Evolutionary conservation across 805 yeast species (phyloP).

Genomic region (Wickerhamiella cacticola): DNA sequence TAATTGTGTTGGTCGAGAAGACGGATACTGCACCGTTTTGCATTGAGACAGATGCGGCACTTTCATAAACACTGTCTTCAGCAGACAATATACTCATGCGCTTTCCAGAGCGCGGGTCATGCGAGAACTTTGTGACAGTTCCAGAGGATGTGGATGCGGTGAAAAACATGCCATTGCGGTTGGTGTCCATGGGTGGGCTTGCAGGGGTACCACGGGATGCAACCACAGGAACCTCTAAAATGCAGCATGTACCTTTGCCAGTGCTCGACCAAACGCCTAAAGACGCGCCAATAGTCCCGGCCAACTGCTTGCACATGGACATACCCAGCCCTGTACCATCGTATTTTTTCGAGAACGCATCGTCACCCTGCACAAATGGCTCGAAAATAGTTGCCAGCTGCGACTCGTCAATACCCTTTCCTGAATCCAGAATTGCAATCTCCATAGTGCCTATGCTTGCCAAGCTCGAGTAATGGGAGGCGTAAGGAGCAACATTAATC

Average conservation of each 20-base stretch:
- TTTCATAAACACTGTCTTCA: conserved; percentile 3
- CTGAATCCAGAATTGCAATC: conserved; percentile 73
- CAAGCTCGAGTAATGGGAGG: conserved; percentile 5
- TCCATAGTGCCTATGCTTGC: conserved; percentile 30
- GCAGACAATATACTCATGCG: conserved; percentile 1
- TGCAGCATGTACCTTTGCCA: conserved; percentile 18
- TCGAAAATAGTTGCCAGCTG: conserved; percentile 79
- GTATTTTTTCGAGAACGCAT: conserved; percentile 74
- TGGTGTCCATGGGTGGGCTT: neutral
- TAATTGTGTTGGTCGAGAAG: neutral
- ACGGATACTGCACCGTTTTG: neutral
- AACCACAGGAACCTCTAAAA: conserved; percentile 16
- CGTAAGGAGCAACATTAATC: neutral
- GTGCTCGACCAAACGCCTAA: conserved; percentile 32
- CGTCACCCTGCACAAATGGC: conserved; percentile 95
- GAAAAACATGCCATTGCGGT: conserved; percentile 10
- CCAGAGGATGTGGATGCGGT: conserved; percentile 9
- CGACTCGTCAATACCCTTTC: conserved; percentile 79
- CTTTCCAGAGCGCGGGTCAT: neutral
- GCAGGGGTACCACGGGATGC: neutral
- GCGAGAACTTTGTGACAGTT: neutral
- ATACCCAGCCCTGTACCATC: conserved; percentile 96
- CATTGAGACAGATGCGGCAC: neutral
- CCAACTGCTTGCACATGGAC: conserved; percentile 76
- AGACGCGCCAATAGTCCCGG: conserved; percentile 78